phyloP scores from a whole-genome alignment of 495 filamentous ascomycete species.

The Hyaloscypha variabilis region DNA sequence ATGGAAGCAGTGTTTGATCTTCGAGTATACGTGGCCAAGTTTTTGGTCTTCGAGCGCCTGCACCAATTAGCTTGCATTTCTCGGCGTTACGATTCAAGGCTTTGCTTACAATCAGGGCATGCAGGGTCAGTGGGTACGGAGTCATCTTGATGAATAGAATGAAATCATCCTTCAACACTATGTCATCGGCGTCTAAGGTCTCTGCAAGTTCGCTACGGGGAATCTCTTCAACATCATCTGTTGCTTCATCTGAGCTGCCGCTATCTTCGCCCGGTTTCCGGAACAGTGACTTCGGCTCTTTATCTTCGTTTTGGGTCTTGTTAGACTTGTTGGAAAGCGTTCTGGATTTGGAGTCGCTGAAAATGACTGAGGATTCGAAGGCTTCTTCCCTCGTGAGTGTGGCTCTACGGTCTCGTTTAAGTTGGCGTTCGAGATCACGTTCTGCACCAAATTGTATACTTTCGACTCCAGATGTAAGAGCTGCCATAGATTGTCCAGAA shows the following conservation, averaged over 20 bases:
- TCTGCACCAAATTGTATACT: not conserved
- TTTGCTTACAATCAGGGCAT: conserved; percentile 34
- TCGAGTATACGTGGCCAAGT: not conserved
- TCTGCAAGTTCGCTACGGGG: not conserved
- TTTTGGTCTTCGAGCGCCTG: conserved; percentile 13
- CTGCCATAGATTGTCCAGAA: not conserved
- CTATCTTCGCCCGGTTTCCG: conserved; percentile 15
- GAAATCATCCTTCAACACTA: conserved; percentile 14
- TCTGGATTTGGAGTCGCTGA: not conserved
- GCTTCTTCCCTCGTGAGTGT: not conserved
- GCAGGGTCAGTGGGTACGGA: conserved; percentile 42
- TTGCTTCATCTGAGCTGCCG: conserved; percentile 3
- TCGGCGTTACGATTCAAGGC: not conserved
- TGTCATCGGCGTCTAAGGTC: not conserved
- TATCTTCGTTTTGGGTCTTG: not conserved
- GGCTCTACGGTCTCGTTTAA: not conserved
- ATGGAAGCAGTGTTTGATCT: conserved; percentile 45
- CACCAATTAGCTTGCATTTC: not conserved
- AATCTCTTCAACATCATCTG: conserved; percentile 15
- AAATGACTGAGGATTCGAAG: not conserved
- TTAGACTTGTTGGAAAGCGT: not conserved
- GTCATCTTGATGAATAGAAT: conserved; percentile 47
- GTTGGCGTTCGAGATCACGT: not conserved
- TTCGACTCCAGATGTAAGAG: conserved; percentile 1
- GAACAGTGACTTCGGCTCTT: not conserved